These are phyloP conservation scores for Phytopythium boreale DNA, from an alignment of 352 stramenopile species.

Conservation along the genomic window DNA sequence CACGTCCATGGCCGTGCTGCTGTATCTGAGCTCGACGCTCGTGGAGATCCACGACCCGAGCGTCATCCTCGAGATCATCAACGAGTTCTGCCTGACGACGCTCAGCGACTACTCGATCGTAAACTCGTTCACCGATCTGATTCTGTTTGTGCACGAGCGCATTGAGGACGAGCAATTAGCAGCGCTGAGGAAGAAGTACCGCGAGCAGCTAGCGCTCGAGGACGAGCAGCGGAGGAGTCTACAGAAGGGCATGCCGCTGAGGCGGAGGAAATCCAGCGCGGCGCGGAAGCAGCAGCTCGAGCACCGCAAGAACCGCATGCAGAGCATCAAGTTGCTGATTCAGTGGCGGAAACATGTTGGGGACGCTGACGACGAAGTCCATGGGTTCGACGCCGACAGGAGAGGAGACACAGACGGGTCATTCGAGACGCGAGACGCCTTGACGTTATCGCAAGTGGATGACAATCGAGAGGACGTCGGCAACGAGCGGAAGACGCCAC, in stretches of 20 bases:
- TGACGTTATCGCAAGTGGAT: not conserved
- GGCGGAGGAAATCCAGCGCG: slow-evolving; percentile 9
- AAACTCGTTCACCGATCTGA: slow-evolving; percentile 71
- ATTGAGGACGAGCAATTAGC: slow-evolving; percentile 57
- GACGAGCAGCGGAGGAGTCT: slow-evolving; percentile 53
- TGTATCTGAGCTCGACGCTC: slow-evolving; percentile 70
- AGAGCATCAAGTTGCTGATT: slow-evolving; percentile 73
- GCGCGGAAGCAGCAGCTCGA: slow-evolving; percentile 17
- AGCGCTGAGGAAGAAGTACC: slow-evolving; percentile 48
- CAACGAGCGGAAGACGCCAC: not conserved
- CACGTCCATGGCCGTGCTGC: slow-evolving; percentile 64
- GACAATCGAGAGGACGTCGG: slow-evolving; percentile 3
- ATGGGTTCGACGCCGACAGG: not conserved
- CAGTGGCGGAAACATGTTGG: slow-evolving; percentile 59
- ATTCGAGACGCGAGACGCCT: not conserved
- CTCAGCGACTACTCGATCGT: slow-evolving; percentile 67
- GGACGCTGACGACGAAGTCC: slow-evolving; percentile 3
- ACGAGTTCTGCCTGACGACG: slow-evolving; percentile 75
- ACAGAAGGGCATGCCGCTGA: slow-evolving; percentile 14
- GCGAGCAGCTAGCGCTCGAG: slow-evolving; percentile 55
- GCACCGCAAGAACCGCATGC: slow-evolving; percentile 38
- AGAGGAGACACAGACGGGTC: not conserved
- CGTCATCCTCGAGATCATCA: slow-evolving; percentile 72
- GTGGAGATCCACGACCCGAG: slow-evolving; percentile 73
- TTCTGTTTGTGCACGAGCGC: slow-evolving; percentile 67